phyloP scores from a whole-genome alignment of 768 basidiomycete genomes.

The Kockovaella imperatae region DNA sequence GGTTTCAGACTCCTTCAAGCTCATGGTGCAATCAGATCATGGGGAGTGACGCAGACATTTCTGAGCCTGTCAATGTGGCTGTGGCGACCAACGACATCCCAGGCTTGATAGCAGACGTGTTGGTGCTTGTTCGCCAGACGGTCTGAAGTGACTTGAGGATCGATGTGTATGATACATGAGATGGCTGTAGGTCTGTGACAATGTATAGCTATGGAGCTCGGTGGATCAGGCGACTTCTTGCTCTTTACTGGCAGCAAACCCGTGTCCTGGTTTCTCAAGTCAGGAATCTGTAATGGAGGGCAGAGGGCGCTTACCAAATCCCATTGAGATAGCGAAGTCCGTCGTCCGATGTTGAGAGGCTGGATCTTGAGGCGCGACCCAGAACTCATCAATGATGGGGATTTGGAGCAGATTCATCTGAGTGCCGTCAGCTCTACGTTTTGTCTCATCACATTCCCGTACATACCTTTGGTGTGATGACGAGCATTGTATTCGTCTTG shows the following conservation, averaged over 20 bases:
- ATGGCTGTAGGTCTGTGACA: not conserved
- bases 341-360: slow-evolving; percentile 60
- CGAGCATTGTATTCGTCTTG: slow-evolving; percentile 88
- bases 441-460: not conserved
- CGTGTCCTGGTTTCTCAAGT: slow-evolving; percentile 1
- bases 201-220: too few relatives aligned
- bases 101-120: slow-evolving; percentile 36
- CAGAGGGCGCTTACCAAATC: slow-evolving; percentile 48
- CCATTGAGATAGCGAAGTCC: slow-evolving; percentile 81
- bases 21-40: slow-evolving; percentile 15
- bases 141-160: not conserved
- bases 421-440: not conserved
- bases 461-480: slow-evolving; percentile 84
- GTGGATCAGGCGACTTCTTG: not conserved
- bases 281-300: not conserved
- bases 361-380: slow-evolving; percentile 78
- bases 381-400: slow-evolving; percentile 87
- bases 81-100: slow-evolving; percentile 35
- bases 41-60: slow-evolving; percentile 31
- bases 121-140: slow-evolving; percentile 2
- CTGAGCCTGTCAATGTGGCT: slow-evolving; percentile 28
- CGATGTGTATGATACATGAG: not conserved
- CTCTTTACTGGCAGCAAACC: slow-evolving; percentile 1
- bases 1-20: not conserved
- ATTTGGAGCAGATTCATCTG: slow-evolving; percentile 75